Base-by-base conservation (phyloP, 805 yeast genomes). In the Cyberlindnera suaveolens region DNA sequence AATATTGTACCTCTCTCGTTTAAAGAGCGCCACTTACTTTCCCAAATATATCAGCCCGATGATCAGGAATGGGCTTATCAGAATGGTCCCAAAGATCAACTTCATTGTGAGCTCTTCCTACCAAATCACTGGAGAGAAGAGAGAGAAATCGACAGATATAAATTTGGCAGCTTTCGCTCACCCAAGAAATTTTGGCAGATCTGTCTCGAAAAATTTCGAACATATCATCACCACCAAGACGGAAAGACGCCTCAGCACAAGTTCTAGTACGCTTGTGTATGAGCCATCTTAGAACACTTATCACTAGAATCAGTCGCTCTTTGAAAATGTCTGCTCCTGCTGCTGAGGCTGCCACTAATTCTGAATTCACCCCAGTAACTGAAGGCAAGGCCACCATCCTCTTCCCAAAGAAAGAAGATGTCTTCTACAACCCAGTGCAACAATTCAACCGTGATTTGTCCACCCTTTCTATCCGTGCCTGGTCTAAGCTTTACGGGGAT, bases 371-470 rank as follows among this genome's bases (percentile, higher is more conserved):
- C 36, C 60, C 64, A n/a, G 68, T 71, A 15, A 64, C 63, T 16
- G 99, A 93, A 62, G 99, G 99, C 2, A 68, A 74, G 43, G 97
- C 98, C 13, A 75, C 81, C 19, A 80, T 93, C 36, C 68, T 90
- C 29, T 85, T 84, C 48, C 91, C 96, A 4, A 82, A 85, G 54
- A 80, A 80, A 39, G 89, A 85, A 52, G 73, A 72, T 47, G 99
- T 93, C 10, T 93, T 93, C 60, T 93, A 93, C 65, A 93, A 93
- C 61, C 97, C 96, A 9, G 85, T 93, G 43, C 99, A 93, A 65
- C 98, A 91, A 65, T 93, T 89, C 66, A 93, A 93, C 63, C 75
- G 99, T 55, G 99, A 93, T 60, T 66, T 93, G 39, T 84, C 95
- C 51, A 84, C 87, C 6, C 68, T 83, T 53, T 89, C 87, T 8